Conservation (phyloP, 1,284 basidiomycete species). For the Cryptococcus maquisensis region DNA sequence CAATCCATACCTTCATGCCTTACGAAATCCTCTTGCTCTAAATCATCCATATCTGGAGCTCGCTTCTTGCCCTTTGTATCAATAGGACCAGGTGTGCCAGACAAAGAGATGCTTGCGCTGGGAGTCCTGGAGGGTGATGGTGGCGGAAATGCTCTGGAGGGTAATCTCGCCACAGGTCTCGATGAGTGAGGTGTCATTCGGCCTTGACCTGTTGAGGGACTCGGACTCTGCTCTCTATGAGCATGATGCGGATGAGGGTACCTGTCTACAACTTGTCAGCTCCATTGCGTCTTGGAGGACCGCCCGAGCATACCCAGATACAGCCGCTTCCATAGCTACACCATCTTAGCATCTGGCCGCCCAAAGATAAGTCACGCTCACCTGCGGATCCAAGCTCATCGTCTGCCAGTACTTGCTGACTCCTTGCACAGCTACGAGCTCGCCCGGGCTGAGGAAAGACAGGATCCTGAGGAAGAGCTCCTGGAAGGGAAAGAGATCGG, state of each 20-base stretch:
- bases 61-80: not conserved
- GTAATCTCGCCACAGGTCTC: constrained; percentile 38
- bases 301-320: constrained; percentile 32
- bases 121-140: constrained; percentile 38
- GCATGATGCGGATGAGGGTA: constrained; percentile 46
- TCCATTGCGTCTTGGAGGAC: not conserved
- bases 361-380: constrained; percentile 13
- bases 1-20: constrained; percentile 47
- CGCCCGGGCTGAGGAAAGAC: constrained; percentile 32
- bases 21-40: constrained; percentile 20
- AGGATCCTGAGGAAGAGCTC: constrained; percentile 48
- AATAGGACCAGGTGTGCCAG: not conserved
- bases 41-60: constrained; percentile 7
- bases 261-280: constrained; percentile 16
- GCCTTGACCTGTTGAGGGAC: constrained; percentile 8
- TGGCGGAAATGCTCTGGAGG: constrained; percentile 44
- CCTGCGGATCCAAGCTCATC: constrained; percentile 45
- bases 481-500: constrained; percentile 37
- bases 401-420: constrained; percentile 41
- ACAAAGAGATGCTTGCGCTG: constrained; percentile 1
- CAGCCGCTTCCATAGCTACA: constrained; percentile 41
- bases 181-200: constrained; percentile 7
- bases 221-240: constrained; percentile 14
- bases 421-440: constrained; percentile 38
- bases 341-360: constrained; percentile 5